Conservation (phyloP, 129 eudicot genomes). For the Gnaphalium uliginosum region DNA sequence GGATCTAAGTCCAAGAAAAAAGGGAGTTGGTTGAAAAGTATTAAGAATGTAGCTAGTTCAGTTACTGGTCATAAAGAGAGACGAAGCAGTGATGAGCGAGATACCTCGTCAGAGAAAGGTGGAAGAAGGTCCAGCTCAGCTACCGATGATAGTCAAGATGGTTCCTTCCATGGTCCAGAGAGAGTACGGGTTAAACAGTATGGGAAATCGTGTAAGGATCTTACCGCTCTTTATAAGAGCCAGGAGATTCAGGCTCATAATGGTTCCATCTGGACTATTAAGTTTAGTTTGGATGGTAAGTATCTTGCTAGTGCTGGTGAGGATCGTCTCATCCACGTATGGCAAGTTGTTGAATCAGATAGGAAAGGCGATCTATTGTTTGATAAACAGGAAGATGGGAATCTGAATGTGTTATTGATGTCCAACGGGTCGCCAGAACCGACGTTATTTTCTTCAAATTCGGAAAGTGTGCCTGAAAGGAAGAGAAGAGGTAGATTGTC, state of each 20-base stretch:
- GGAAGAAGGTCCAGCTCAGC: constrained; percentile 96
- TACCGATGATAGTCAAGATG: constrained; percentile 95
- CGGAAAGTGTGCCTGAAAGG: constrained; percentile 58
- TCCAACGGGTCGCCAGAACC: constrained; percentile 89
- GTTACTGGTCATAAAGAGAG: constrained; percentile 78
- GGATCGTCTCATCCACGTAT: constrained; percentile 82
- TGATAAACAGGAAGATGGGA: constrained; percentile 89
- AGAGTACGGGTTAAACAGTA: constrained; percentile 74
- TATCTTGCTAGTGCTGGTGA: constrained; percentile 98
- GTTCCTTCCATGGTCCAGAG: constrained; percentile 89
- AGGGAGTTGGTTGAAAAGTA: constrained; percentile 77
- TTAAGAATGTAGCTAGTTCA: constrained; percentile 78
- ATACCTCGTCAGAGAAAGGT: constrained; percentile 93
- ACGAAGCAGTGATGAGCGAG: constrained; percentile 90
- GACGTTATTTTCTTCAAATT: constrained; percentile 52
- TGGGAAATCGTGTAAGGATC: constrained; percentile 85
- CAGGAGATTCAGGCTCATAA: constrained; percentile 93
- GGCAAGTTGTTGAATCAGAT: constrained; percentile 85
- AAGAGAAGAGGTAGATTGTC: constrained; percentile 91
- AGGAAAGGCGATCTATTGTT: constrained; percentile 87
- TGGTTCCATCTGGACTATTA: constrained; percentile 89
- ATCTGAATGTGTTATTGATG: constrained; percentile 59
- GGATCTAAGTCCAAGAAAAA: constrained; percentile 70
- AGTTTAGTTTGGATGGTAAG: constrained; percentile 91
- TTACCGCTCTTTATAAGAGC: constrained; percentile 70